These are phyloP conservation scores for Colletotrichum gigasporum DNA, from an alignment of 2,329 filamentous ascomycete species.

Conservation along the genomic window DNA sequence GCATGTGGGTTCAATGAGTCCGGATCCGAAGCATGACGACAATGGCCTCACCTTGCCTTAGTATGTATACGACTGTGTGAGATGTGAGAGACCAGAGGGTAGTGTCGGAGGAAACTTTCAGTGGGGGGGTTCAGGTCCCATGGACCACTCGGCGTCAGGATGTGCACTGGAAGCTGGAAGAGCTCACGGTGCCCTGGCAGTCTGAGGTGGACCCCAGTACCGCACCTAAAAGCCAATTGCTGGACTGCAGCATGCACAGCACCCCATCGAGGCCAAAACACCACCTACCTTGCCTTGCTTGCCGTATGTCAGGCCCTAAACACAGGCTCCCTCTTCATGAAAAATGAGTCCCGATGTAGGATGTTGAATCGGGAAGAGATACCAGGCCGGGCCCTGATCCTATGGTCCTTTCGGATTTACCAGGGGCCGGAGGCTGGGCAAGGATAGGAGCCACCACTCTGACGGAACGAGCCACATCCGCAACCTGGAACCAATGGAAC, in stretches of 20 bases:
- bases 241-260: neutral
- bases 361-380: too few relatives aligned
- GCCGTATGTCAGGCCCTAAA: neutral
- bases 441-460: conserved; percentile 6
- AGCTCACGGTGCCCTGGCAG: too few relatives aligned
- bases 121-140: too few relatives aligned
- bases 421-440: neutral
- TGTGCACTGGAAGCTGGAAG: too few relatives aligned
- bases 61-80: too few relatives aligned
- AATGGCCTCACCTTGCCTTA: too few relatives aligned
- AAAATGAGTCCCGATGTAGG: neutral
- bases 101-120: neutral
- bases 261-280: neutral
- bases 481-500: conserved; percentile 1
- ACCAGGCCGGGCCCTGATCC: too few relatives aligned
- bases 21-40: neutral
- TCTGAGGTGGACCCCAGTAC: too few relatives aligned
- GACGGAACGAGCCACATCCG: conserved; percentile 11
- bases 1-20: neutral
- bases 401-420: neutral
- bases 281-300: neutral
- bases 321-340: neutral
- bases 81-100: neutral
- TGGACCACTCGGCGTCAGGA: too few relatives aligned
- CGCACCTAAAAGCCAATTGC: too few relatives aligned